Evolutionary conservation across 768 basidiomycete genomes (phyloP).

Genomic region (Pulveroboletus frians): DNA sequence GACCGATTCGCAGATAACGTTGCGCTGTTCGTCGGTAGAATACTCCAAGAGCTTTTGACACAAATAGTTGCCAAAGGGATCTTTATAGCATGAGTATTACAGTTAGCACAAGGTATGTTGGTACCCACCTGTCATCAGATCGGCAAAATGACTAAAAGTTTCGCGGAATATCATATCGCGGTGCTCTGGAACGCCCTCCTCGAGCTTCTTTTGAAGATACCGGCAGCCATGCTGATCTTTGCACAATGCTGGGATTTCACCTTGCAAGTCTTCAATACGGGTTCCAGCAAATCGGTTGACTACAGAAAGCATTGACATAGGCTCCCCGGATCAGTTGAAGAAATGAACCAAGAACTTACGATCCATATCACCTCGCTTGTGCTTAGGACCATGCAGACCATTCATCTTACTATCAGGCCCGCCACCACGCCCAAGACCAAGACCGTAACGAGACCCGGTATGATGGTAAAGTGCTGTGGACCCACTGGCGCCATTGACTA

Average conservation of each 20-base stretch:
- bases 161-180: slow-evolving; percentile 99
- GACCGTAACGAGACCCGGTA: slow-evolving; percentile 70
- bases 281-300: slow-evolving; percentile 98
- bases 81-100: slow-evolving; percentile 34
- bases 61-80: slow-evolving; percentile 98
- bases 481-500: slow-evolving; percentile 42
- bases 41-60: slow-evolving; percentile 97
- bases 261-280: slow-evolving; percentile 89
- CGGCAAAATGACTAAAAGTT: slow-evolving; percentile 95
- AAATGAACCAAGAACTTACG: slow-evolving; percentile 54
- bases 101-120: slow-evolving; percentile 1
- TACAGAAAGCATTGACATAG: slow-evolving; percentile 24
- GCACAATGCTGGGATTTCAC: slow-evolving; percentile 90
- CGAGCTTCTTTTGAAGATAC: slow-evolving; percentile 97
- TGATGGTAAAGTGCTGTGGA: slow-evolving; percentile 77
- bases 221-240: slow-evolving; percentile 99
- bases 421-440: slow-evolving; percentile 53
- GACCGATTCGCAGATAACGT: slow-evolving; percentile 94
- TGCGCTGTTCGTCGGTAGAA: slow-evolving; percentile 96
- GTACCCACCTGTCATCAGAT: slow-evolving; percentile 87
- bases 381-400: slow-evolving; percentile 87
- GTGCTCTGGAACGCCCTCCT: slow-evolving; percentile 92
- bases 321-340: neutral
- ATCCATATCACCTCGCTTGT: slow-evolving; percentile 90
- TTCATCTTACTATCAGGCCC: slow-evolving; percentile 79